Evolutionary conservation across 768 basidiomycete species (phyloP), one percentile per base, ranked within the genome.

Genomic region (Hydnomerulius pinastri): DNA sequence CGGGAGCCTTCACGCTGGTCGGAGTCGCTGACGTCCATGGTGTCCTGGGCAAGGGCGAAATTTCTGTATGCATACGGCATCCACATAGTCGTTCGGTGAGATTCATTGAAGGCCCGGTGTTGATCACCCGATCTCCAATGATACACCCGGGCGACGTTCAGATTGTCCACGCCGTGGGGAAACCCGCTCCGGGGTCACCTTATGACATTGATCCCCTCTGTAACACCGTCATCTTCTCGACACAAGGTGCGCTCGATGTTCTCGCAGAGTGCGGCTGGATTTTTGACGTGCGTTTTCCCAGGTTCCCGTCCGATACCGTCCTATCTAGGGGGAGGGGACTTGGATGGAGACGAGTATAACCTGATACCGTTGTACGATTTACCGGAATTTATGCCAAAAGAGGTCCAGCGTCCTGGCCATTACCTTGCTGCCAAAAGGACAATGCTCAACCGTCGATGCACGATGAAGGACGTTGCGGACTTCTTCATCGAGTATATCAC

Each of bases 81-180:
- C 58, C 67, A 0, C 71, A 79, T 24, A 71, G 72, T n/a, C 48
- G 57, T n/a, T 50, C 49, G 12, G 53, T 65, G 0, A 62, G 67
- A 4, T 86, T 79, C 58, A 70, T 87, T 1, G 68, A 79, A 53
- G 86, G 87, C 0, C 71, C 63, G 2, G 69, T 80, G 4, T 55
- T 85, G 33, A 74, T 88, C 32, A 83, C 82, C 4, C 76, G 86
- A 12, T 86, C 83, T 3, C 86, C 86, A 0, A 79, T 78, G 1
- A 86, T 85, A 24, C 86, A 86, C 57, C 86, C 85, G 4, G 86
- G 84, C 2, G 85, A n/a, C n/a, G n/a, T n/a, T n/a, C n/a, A n/a
- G n/a, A n/a, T n/a, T n/a, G n/a, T n/a, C n/a, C n/a, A n/a, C n/a
- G n/a, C n/a, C n/a, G n/a, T n/a, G n/a, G n/a, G n/a, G n/a, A n/a